Evolutionary conservation across 78 protist genomes (phyloP).

Genomic region (Pigoraptor vietnamica): DNA sequence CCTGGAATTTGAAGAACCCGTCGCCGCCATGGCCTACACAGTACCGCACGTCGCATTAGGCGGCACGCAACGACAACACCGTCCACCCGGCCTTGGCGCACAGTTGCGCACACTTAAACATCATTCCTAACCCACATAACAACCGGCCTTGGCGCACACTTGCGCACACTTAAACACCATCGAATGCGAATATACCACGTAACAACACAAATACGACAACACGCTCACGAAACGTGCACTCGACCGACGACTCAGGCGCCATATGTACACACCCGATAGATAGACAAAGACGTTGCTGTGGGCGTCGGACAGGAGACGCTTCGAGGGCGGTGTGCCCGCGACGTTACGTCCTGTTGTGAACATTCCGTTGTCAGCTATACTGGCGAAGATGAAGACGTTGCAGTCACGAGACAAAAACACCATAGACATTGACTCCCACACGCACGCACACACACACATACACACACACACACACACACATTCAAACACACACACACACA

Average conservation of each 20-base stretch:
- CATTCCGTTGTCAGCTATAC: background rate
- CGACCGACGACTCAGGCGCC: too few species aligned
- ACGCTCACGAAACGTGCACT: too few species aligned
- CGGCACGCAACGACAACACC: too few species aligned
- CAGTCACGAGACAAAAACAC: background rate
- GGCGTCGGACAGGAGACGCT: constrained; percentile 69
- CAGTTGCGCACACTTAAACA: too few species aligned
- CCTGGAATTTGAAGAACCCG: constrained; percentile 94
- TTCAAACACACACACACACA: background rate
- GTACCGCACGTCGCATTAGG: background rate
- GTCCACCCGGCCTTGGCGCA: too few species aligned
- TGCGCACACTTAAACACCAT: too few species aligned
- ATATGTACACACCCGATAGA: constrained; percentile 34
- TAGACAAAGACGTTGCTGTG: constrained; percentile 76
- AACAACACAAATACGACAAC: too few species aligned
- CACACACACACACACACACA: background rate
- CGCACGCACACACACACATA: background rate
- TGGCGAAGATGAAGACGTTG: too few species aligned
- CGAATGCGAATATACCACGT: too few species aligned
- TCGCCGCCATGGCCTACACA: constrained; percentile 94
- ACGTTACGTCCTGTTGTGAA: background rate
- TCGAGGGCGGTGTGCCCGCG: constrained; percentile 77
- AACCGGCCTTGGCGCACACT: too few species aligned
- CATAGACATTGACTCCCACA: background rate
- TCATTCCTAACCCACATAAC: too few species aligned